Base-by-base conservation (phyloP, 768 basidiomycete species). In the Harrya chromipes region DNA sequence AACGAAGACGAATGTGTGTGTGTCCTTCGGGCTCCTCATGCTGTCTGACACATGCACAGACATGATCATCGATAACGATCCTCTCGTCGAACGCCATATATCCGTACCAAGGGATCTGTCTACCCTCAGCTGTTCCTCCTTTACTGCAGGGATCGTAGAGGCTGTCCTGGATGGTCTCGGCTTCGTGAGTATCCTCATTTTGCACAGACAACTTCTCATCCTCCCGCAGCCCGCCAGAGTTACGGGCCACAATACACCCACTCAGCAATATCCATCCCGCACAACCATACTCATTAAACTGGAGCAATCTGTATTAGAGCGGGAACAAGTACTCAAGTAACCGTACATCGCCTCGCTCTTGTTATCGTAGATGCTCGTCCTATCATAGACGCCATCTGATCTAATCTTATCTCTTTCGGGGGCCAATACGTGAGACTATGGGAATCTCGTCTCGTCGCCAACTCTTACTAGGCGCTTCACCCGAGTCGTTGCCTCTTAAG, bases 41-140 rank as follows among this genome's bases (percentile, higher is more conserved):
- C 49, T 40, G 23, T 39, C 49, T 51, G 31, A 53, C 50, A 44
- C 37, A 43, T 20, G 20, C 19, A 27, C 56, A 95, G 93, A 97
- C 70, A 98, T 98, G 97, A 89, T 99, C 56, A 88, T 95, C 52
- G 89, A 97, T 76, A 97, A 99, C 67, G 90, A 94, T 63, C 94
- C 97, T 11, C 81, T 86, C 19, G 77, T 97, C 55, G 94, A 97
- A 54, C 84, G 91, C 50, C 79, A 91, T 57, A 91, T 99, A 53
- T 92, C 93, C 26, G 89, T 98, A 13, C 97, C 97, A 19, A 83
- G 83, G 59, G 97, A 99, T 64, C 84, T 99, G 82, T 90, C 85
- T 61, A 85, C 89, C 61, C 77, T 99, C 34, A 94, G 89, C 60
- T 97, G 94, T 63, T 97, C 93, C n/a, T 97, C 97, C 3, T 89